These are phyloP conservation scores for Macadamia integrifolia DNA, from an alignment of 164 flowering plant genomes.

Conservation along the genomic window DNA sequence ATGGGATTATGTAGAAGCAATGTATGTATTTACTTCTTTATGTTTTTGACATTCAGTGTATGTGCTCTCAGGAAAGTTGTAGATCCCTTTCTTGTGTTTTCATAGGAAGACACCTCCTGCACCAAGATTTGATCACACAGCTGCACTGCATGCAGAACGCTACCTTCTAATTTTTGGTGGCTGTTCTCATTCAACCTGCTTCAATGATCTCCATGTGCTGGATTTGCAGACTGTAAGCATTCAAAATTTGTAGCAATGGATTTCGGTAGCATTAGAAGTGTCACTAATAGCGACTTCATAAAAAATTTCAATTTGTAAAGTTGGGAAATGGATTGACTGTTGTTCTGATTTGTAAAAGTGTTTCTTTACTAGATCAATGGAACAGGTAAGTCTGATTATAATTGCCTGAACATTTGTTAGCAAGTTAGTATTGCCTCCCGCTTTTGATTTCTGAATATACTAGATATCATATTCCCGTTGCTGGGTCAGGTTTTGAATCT, in stretches of 20 bases:
- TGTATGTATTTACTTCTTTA: slow-evolving; percentile 32
- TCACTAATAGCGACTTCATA: neutral
- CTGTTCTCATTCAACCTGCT: slow-evolving; percentile 83
- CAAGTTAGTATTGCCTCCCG: too few species aligned
- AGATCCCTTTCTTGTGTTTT: slow-evolving; percentile 29
- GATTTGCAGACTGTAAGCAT: slow-evolving; percentile 76
- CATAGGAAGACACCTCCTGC: slow-evolving; percentile 77
- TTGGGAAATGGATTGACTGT: neutral
- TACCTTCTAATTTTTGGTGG: slow-evolving; percentile 91
- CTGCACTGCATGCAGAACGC: slow-evolving; percentile 70
- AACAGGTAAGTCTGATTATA: neutral
- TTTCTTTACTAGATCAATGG: slow-evolving; percentile 1
- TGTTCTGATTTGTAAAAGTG: neutral
- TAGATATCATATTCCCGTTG: too few species aligned
- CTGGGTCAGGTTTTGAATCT: too few species aligned
- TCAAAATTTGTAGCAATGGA: neutral
- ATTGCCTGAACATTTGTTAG: neutral
- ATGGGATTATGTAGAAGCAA: slow-evolving; percentile 54
- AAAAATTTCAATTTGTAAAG: slow-evolving; percentile 1
- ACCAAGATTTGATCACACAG: slow-evolving; percentile 90
- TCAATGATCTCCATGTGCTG: slow-evolving; percentile 82
- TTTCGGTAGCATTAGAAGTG: neutral
- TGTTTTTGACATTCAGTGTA: neutral
- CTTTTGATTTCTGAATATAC: too few species aligned
- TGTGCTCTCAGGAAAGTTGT: slow-evolving; percentile 13